A percentile compares a stretch with the other conserved stretches of the same genome.
phyloP scores from a whole-genome alignment of 352 stramenopile genomes.

The Phytophthora fragariae region DNA sequence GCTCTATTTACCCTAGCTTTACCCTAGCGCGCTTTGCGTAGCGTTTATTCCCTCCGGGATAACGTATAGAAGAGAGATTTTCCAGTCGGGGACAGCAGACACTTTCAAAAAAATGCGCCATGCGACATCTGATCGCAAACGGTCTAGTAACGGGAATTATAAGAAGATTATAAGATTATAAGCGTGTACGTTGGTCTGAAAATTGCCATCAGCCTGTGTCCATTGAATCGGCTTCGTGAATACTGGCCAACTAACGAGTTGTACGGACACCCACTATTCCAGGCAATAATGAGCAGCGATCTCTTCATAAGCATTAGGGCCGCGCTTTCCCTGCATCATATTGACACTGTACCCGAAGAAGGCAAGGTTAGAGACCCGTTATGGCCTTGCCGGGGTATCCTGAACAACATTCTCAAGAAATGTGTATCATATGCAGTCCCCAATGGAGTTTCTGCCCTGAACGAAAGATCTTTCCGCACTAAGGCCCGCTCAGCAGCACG shows the following conservation, averaged over 20 bases:
- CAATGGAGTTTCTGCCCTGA: background rate
- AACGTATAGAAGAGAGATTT: too few relatives aligned
- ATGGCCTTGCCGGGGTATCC: background rate
- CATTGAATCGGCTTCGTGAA: background rate
- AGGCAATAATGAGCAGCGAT: background rate
- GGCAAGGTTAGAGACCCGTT: background rate
- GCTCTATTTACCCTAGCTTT: too few relatives aligned
- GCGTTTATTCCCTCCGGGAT: too few relatives aligned
- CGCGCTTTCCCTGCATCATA: background rate
- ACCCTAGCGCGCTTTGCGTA: too few relatives aligned
- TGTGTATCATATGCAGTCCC: conserved; percentile 1
- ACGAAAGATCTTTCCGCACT: background rate
- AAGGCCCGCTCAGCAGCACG: background rate
- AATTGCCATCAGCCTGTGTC: background rate
- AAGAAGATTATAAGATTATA: too few relatives aligned
- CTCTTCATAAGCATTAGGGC: conserved; percentile 1
- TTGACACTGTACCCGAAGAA: background rate
- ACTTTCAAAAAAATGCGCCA: too few relatives aligned
- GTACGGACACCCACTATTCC: background rate
- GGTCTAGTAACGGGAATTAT: too few relatives aligned
- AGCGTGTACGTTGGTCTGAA: background rate
- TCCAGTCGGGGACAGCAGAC: too few relatives aligned
- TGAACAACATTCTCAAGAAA: conserved; percentile 1
- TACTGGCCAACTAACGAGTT: background rate
- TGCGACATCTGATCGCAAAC: too few relatives aligned